Evolutionary conservation across 202 grass and related monocot species (phyloP).

Genomic region (Panicum virgatum): DNA sequence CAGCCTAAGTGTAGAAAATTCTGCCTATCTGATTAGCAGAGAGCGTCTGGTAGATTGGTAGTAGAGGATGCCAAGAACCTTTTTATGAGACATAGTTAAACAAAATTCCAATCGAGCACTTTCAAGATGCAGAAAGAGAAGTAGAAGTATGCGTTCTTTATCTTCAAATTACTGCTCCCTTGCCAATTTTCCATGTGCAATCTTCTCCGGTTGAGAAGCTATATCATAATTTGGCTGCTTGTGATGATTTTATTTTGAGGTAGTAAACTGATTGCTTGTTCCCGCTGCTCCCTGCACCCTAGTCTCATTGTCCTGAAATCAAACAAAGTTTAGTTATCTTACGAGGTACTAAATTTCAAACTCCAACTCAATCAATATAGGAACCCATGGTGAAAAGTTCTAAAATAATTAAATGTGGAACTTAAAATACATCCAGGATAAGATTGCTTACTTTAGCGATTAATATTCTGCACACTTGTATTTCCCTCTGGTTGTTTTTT

Average conservation of each 20-base stretch:
- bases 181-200: neutral
- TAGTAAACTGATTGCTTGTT: neutral
- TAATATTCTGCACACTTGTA: neutral
- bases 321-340: neutral
- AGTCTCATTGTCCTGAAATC: neutral
- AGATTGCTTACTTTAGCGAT: neutral
- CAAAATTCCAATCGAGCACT: constrained; percentile 3
- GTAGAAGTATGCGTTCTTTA: constrained; percentile 13
- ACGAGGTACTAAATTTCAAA: too few relatives aligned
- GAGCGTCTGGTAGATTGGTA: constrained; percentile 1
- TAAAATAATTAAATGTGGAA: neutral
- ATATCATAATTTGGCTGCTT: constrained; percentile 8
- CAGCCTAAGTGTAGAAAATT: constrained; percentile 1
- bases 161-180: constrained; percentile 5
- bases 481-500: neutral
- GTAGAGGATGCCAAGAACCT: neutral
- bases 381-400: neutral
- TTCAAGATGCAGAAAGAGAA: constrained; percentile 10
- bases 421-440: neutral
- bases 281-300: neutral
- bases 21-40: too few relatives aligned
- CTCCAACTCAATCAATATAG: too few relatives aligned
- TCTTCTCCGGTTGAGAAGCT: constrained; percentile 7
- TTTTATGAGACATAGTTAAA: neutral
- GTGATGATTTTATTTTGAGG: constrained; percentile 7